Base-by-base conservation (phyloP, 2,329 filamentous ascomycete species). In the Neofusicoccum kwambonambiense region DNA sequence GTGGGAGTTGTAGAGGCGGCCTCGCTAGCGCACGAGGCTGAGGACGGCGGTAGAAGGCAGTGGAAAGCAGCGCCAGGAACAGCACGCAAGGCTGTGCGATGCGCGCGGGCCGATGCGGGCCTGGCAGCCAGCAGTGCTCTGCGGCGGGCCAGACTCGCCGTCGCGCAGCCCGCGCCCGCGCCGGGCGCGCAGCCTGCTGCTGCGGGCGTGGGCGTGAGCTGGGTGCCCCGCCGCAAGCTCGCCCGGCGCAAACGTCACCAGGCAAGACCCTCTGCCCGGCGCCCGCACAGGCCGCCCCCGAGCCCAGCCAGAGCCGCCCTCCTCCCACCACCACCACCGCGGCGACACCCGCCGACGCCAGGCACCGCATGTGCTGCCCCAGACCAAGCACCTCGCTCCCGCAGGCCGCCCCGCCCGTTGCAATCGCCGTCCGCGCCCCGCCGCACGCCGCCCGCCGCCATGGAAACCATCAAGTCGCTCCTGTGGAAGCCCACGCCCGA, bases 401-500 rank as follows among this genome's bases (percentile, higher is more conserved):
- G 31, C 62, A 15, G 22, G 19, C 22, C 34, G 11, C 3, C 3
- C 13, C 39, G 42, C 57, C 34, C 62, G 27, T 34, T 34, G 51
- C 41, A 51, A 7, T 45, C 22, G 5, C 56, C 50, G 60, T 44
- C 37, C 54, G 39, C 17, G 31, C 8, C 3, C 39, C 39, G 54
- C 51, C 51, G 51, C 50, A 11, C 27, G 45, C 44, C 22, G 41
- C 42, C 2, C 45, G n/a, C 19, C 67, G 65, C 71, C 74, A 98
- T 98, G 95, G 92, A 98, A 82, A 86, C 90, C 49, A 84, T 98
- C 76, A 92, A 88, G 78, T 84, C 89, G 66, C 88, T 97, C 73
- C 94, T 98, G 80, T 92, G 89, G 78, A 94, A 92, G 79, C 94
- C 95, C 42, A 93, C 96, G 75, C 95, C 95, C 50, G 90, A 96